These are phyloP conservation scores for Acanthamoeba healyi DNA, from an alignment of 208 protist species.

Conservation along the genomic window DNA sequence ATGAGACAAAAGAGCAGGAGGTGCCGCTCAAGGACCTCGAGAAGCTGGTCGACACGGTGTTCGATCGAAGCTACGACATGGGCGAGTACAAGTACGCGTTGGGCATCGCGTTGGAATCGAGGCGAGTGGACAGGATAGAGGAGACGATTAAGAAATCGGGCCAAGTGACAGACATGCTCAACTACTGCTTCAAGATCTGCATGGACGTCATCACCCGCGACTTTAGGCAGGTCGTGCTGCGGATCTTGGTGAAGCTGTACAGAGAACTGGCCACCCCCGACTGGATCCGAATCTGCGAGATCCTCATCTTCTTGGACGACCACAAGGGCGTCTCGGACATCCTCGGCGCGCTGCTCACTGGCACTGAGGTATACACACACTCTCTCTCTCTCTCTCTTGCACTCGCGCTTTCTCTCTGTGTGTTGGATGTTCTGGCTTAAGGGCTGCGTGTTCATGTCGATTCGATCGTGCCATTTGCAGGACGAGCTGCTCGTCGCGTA, in stretches of 20 bases:
- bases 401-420: not conserved
- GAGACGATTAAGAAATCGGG: constrained; percentile 83
- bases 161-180: constrained; percentile 90
- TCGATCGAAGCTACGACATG: constrained; percentile 87
- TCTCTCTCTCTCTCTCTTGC: constrained; percentile 59
- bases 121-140: constrained; percentile 91
- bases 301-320: constrained; percentile 96
- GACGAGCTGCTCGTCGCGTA: constrained; percentile 89
- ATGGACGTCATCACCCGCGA: constrained; percentile 93
- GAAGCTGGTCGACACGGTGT: constrained; percentile 89
- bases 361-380: constrained; percentile 88
- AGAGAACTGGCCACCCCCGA: constrained; percentile 74
- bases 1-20: constrained; percentile 68
- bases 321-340: constrained; percentile 90
- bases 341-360: constrained; percentile 90
- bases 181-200: constrained; percentile 93
- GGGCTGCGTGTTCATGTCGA: too few species aligned
- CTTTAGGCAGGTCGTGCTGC: constrained; percentile 91
- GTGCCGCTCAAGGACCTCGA: constrained; percentile 68
- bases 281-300: constrained; percentile 88
- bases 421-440: too few species aligned
- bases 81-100: constrained; percentile 90
- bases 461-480: not conserved
- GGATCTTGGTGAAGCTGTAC: constrained; percentile 94
- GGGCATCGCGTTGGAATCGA: constrained; percentile 91